Base-by-base conservation (phyloP, 2,329 filamentous ascomycete species). In the Escovopsis weberi region DNA sequence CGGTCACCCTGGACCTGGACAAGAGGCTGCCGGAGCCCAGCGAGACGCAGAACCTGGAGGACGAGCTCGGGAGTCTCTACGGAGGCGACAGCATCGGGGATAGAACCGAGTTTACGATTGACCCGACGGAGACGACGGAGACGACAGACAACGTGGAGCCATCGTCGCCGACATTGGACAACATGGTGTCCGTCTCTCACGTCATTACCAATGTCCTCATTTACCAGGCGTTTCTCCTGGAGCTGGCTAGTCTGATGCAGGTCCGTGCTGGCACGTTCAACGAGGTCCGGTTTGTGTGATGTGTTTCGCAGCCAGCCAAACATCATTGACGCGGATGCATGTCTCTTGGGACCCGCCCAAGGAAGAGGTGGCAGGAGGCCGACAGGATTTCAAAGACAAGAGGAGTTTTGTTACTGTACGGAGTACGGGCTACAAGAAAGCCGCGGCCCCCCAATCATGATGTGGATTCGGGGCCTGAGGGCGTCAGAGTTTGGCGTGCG, bases 181-280 rank as follows among this genome's bases (percentile, higher is more conserved):
- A 46, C 55, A 69, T 68, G 9, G 80, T 78, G 7, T 85, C 80
- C 7, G 74, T 91, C 4, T 85, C 81, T 35, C 84, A 89, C 56
- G 67, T 89, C 10, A 64, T 91, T 47, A 89, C 84, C 6, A 91
- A 89, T 57, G 75, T 82, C 35, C 75, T 89, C 45, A 74, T 89
- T 40, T 66, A 87, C 44, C 85, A 91, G 58, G 82, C 83, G 33
- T 91, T 91, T 56, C 61, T 89, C 40, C 69, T 89, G 40, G 85
- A 91, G 59, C 60, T 89, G 43, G 78, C 82, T 2, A 81, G 82
- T 26, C 60, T 88, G 51, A 69, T 87, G 45, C 83, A 89, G 58
- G 79, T 83, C 33, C 69, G 85, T 43, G 82, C 80, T 23, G 79
- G 78, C 11, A 59, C 88, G 39, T 88, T 89, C 60, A 80, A 81